phyloP scores from a whole-genome alignment of 495 filamentous ascomycete genomes.

The Penicillium bovifimosum region DNA sequence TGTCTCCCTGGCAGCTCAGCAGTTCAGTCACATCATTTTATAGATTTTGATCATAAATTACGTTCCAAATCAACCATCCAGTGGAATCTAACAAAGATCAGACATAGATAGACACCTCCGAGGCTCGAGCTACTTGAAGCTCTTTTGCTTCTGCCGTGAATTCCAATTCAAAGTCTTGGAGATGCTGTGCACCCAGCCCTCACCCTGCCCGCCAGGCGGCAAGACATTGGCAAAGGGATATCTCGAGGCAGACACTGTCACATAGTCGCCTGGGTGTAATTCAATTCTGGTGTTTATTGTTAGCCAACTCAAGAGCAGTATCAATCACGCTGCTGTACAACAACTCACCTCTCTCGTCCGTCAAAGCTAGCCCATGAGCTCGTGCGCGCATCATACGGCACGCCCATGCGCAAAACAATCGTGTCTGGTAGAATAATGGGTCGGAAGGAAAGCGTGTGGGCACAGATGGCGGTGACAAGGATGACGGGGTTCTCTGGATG shows the following conservation, averaged over 20 bases:
- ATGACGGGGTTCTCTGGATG: conserved; percentile 98
- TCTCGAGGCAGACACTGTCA: conserved; percentile 85
- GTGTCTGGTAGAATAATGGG: conserved; percentile 95
- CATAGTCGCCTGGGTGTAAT: conserved; percentile 84
- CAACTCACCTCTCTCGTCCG: conserved; percentile 66
- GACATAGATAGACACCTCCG: not conserved
- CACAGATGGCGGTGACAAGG: conserved; percentile 90
- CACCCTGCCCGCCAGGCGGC: conserved; percentile 63
- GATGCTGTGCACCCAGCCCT: conserved; percentile 93
- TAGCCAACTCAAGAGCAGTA: not conserved
- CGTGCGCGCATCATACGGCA: conserved; percentile 86
- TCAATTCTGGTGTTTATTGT: conserved; percentile 52
- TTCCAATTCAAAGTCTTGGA: conserved; percentile 92
- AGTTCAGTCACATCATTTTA: too few species aligned
- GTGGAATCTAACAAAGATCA: not conserved
- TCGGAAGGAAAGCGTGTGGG: conserved; percentile 91
- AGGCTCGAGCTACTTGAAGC: conserved; percentile 28
- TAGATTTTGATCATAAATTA: not conserved
- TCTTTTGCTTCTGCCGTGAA: conserved; percentile 70
- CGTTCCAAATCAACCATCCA: not conserved
- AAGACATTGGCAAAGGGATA: conserved; percentile 92
- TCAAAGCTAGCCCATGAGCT: conserved; percentile 97
- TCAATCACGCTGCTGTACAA: not conserved
- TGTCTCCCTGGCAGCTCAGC: not conserved
- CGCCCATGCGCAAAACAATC: conserved; percentile 83